Evolutionary conservation across 495 filamentous ascomycete species (phyloP).

Genomic region (Podospora bellae-mahoneyi): DNA sequence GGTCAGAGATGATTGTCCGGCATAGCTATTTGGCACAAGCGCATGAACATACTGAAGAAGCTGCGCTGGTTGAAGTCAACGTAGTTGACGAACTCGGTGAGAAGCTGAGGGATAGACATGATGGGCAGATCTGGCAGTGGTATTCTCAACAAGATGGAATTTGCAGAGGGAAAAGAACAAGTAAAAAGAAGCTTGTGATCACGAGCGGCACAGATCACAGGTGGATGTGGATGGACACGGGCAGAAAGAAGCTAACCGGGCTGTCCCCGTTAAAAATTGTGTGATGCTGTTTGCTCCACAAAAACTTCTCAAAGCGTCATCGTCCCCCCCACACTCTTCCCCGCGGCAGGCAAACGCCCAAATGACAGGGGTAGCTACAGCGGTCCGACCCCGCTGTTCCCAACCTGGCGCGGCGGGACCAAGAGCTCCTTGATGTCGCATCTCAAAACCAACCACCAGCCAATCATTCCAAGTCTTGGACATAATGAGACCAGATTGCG

Average conservation of each 20-base stretch:
- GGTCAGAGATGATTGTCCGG: slow-evolving; percentile 17
- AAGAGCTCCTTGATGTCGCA: slow-evolving; percentile 17
- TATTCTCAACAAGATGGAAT: slow-evolving; percentile 3
- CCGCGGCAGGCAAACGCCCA: neutral
- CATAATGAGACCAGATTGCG: slow-evolving; percentile 25
- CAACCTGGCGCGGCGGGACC: slow-evolving; percentile 9
- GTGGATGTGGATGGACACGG: slow-evolving; percentile 1
- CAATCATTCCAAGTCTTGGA: neutral
- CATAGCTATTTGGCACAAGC: neutral
- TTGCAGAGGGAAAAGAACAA: neutral
- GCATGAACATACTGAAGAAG: slow-evolving; percentile 52
- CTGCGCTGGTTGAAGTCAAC: slow-evolving; percentile 65
- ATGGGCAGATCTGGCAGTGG: slow-evolving; percentile 7
- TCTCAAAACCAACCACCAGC: slow-evolving; percentile 16
- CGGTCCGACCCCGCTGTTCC: neutral
- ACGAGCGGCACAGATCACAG: neutral
- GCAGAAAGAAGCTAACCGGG: neutral
- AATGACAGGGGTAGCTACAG: slow-evolving; percentile 5
- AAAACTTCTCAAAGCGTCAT: neutral
- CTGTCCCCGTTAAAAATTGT: neutral
- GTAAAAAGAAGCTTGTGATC: neutral
- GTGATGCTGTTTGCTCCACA: slow-evolving; percentile 11
- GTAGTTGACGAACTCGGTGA: slow-evolving; percentile 42
- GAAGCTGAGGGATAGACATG: slow-evolving; percentile 32
- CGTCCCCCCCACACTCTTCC: neutral